These are phyloP conservation scores for Suillus discolor DNA, from an alignment of 768 basidiomycete species.

Conservation along the genomic window DNA sequence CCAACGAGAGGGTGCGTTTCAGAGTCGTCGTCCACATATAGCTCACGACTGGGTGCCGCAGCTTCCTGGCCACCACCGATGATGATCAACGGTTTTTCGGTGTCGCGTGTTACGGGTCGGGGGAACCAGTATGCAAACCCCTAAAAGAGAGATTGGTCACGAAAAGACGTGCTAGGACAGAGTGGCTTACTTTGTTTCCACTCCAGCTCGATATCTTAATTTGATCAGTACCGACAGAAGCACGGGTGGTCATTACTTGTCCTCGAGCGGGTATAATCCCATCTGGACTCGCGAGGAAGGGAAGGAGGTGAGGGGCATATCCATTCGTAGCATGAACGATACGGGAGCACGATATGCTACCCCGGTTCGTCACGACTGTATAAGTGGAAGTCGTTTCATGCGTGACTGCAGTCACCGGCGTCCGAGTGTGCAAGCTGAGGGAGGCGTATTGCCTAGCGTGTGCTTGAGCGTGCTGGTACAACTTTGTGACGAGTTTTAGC, in stretches of 20 bases:
- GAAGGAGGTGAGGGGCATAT: conserved; percentile 78
- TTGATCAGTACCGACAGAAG: conserved; percentile 38
- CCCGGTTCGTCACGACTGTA: conserved; percentile 62
- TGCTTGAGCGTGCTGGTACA: conserved; percentile 50
- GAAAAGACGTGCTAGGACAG: background rate
- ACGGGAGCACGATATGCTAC: conserved; percentile 56
- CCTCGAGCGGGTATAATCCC: conserved; percentile 72
- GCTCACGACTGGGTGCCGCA: conserved; percentile 45
- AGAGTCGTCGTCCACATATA: conserved; percentile 61
- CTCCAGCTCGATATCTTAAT: conserved; percentile 50
- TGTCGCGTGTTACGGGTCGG: conserved; percentile 42
- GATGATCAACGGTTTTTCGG: conserved; percentile 59
- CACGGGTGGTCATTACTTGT: conserved; percentile 57
- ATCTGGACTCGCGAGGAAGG: conserved; percentile 52
- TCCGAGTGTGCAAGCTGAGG: conserved; percentile 69
- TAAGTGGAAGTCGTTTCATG: conserved; percentile 18
- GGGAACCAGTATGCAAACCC: conserved; percentile 84
- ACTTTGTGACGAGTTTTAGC: conserved; percentile 73
- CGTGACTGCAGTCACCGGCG: conserved; percentile 58
- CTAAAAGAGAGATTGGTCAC: conserved; percentile 16
- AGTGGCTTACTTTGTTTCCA: conserved; percentile 36
- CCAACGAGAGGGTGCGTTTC: conserved; percentile 50
- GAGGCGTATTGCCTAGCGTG: conserved; percentile 33
- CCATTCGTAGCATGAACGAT: conserved; percentile 89
- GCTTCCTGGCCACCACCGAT: conserved; percentile 71